Base-by-base conservation (phyloP, 345 rosid genomes). In the Brassica rapa region DNA sequence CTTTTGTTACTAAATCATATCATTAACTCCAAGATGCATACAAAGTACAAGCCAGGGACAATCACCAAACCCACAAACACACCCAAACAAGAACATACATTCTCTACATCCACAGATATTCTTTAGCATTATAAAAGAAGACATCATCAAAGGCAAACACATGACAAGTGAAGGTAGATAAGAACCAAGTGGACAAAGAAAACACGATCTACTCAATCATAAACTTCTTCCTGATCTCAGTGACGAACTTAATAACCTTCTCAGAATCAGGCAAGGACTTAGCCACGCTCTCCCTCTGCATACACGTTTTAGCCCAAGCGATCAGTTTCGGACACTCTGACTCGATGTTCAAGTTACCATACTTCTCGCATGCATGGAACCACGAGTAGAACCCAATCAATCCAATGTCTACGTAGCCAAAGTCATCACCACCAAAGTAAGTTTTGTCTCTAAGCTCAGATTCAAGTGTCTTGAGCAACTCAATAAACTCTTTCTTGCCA, bases 231-330 rank as follows among this genome's bases (percentile, higher is more conserved):
- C 76, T 81, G 69, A 81, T 1, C 19, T 33, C 33, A n/a, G 77
- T 1, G 27, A 71, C 16, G 30, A 75, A 65, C 1, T 4, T 70
- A 61, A 8, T 70, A 51, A 81, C 80, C 43, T 76, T 81, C 8
- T 81, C 77, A 2, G 80, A 21, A 1, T 76, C 80, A 60, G 77
- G 74, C 55, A 81, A 66, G 39, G 80, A 81, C 59, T 81, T 59
- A 15, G 77, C 80, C 9, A 81, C 83, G 14, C 61, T 81, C 70
- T 81, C 80, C 59, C 80, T 75, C 65, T 76, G 53, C 70, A 81
- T n/a, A 67, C 83, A 81, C 77, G 14, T 76, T 1, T 81, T 81
- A 12, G 16, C 80, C 83, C 83, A 81, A 43, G 4, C 57, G 0
- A 60, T 15, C 10, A 81, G 66, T 41, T 81, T 81, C 0, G 83